Percentiles rank a stretch among this genome's conserved stretches.
Evolutionary conservation across 2,329 filamentous ascomycete species (phyloP).

Genomic region (Fusarium sp.): DNA sequence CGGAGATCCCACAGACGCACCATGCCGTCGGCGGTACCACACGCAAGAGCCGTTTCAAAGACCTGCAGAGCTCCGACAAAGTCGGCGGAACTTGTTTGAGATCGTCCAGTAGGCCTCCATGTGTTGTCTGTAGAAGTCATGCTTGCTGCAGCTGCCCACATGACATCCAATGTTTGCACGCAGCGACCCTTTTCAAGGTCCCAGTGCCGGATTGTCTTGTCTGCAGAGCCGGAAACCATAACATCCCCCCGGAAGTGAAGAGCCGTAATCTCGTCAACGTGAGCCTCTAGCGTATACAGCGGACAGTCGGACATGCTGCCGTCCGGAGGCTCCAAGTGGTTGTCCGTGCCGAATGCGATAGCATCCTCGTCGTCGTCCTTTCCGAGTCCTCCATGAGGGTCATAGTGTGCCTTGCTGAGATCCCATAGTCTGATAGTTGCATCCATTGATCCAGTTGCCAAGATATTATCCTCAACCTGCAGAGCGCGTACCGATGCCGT

Average conservation of each 20-base stretch:
- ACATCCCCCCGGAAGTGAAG: constrained; percentile 89
- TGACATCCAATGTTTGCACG: constrained; percentile 94
- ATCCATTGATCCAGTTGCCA: constrained; percentile 93
- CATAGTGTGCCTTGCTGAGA: constrained; percentile 84
- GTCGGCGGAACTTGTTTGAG: constrained; percentile 72
- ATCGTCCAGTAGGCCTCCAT: constrained; percentile 77
- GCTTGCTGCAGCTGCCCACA: constrained; percentile 90
- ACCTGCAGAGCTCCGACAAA: constrained; percentile 96
- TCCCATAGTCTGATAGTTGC: constrained; percentile 96
- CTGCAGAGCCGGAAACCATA: constrained; percentile 91
- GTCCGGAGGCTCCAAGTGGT: constrained; percentile 72
- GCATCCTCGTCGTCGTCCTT: constrained; percentile 70
- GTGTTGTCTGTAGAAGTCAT: constrained; percentile 66
- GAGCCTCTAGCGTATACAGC: constrained; percentile 85
- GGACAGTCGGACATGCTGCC: constrained; percentile 89
- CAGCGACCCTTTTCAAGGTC: constrained; percentile 97
- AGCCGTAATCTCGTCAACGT: constrained; percentile 93
- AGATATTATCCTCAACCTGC: constrained; percentile 94
- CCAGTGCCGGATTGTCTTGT: constrained; percentile 98
- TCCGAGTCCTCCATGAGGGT: constrained; percentile 70
- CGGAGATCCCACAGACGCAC: constrained; percentile 95
- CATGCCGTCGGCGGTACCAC: constrained; percentile 97
- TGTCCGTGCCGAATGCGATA: constrained; percentile 75
- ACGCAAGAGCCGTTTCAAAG: constrained; percentile 93
- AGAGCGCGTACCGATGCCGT: constrained; percentile 90